phyloP scores from a whole-genome alignment of 1,284 basidiomycete genomes.

The Earliella scabrosa region DNA sequence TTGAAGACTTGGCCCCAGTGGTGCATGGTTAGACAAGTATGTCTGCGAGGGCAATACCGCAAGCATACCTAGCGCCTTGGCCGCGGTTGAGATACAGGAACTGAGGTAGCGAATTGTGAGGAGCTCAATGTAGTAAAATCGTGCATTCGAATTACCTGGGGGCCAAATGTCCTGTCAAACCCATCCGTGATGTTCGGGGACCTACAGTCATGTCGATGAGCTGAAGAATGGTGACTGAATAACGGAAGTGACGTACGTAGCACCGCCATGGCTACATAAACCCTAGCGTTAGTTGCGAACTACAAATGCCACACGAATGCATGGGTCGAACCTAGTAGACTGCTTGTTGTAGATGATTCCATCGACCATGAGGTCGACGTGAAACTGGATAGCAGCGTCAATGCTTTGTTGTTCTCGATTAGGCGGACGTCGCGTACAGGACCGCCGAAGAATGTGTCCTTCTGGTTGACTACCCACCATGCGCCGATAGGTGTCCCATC shows the following conservation, averaged over 20 bases:
- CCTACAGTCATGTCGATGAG: background rate
- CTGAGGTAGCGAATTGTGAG: no score
- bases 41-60: background rate
- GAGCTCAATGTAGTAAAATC: no score
- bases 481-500: slow-evolving; percentile 28
- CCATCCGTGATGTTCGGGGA: slow-evolving; percentile 35
- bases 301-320: background rate
- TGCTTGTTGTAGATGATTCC: no score
- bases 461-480: slow-evolving; percentile 36
- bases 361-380: no score
- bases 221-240: no score
- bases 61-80: slow-evolving; percentile 8
- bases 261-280: slow-evolving; percentile 21
- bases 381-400: slow-evolving; percentile 33
- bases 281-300: background rate
- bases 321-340: slow-evolving; percentile 24
- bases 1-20: slow-evolving; percentile 1
- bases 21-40: background rate
- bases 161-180: slow-evolving; percentile 35
- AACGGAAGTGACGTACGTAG: slow-evolving; percentile 14
- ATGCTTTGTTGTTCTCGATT: background rate
- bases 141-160: slow-evolving; percentile 19
- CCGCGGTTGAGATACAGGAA: slow-evolving; percentile 34
- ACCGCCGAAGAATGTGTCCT: slow-evolving; percentile 34
- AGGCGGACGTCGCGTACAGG: slow-evolving; percentile 18